These are phyloP conservation scores for Beta macrorhiza DNA, from an alignment of 179 eudicot species.

Conservation along the genomic window DNA sequence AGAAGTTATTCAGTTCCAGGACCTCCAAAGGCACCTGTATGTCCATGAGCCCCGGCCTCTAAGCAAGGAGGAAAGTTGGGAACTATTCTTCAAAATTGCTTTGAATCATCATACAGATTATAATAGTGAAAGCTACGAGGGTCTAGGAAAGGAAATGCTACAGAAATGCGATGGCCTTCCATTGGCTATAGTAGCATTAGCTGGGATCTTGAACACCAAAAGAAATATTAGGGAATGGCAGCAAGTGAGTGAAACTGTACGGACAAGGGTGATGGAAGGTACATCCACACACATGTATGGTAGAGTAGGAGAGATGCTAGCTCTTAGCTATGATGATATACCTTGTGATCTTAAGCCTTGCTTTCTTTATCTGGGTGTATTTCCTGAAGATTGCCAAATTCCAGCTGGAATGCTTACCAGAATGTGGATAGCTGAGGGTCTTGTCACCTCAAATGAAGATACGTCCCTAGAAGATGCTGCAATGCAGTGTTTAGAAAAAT, in stretches of 20 bases:
- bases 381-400: conserved; percentile 49
- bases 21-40: conserved; percentile 27
- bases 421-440: conserved; percentile 67
- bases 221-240: conserved; percentile 50
- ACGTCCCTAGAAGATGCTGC: conserved; percentile 49
- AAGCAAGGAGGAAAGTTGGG: conserved; percentile 40
- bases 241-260: conserved; percentile 36
- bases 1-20: conserved; percentile 31
- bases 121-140: conserved; percentile 33
- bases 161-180: conserved; percentile 62
- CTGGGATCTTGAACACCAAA: conserved; percentile 47
- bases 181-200: conserved; percentile 56
- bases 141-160: conserved; percentile 41
- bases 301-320: conserved; percentile 39
- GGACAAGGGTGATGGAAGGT: conserved; percentile 39
- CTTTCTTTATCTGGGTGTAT: conserved; percentile 56
- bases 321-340: conserved; percentile 57
- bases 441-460: conserved; percentile 36
- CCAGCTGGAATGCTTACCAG: conserved; percentile 40
- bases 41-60: conserved; percentile 41
- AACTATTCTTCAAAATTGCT: conserved; percentile 42
- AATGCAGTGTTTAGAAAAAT: conserved; percentile 40
- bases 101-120: conserved; percentile 10
- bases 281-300: conserved; percentile 29
- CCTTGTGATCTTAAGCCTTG: conserved; percentile 55